Evolutionary conservation across 441 rosid genomes (phyloP), one percentile per base, ranked within the genome.

Genomic region (Macaranga tanarius): DNA sequence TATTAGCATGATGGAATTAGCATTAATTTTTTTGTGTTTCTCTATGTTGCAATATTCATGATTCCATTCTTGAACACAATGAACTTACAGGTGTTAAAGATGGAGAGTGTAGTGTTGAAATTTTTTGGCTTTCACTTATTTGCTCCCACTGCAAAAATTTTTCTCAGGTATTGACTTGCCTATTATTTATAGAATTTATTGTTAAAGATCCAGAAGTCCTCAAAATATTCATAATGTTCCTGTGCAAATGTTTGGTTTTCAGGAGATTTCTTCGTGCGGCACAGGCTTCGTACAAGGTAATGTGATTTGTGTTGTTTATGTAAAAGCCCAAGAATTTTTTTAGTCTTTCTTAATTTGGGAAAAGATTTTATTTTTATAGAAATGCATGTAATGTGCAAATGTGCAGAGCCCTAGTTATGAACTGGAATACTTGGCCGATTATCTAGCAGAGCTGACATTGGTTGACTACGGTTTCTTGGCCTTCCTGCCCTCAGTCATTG

Each of bases 241-340:
- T 75, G 45, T 79, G 51, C 64, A 62, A 38, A 70, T 28, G 75
- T 62, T 75, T 60, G 52, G 65, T 57, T 76, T 79, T 62, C 89
- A 92, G 97, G 90, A 90, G 97, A 79, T 92, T 86, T 71, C 73
- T 87, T 74, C 89, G 79, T 76, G 95, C 92, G 8, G 97, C 97
- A 72, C 91, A 87, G 83, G 86, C 89, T 44, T 85, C 89, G n/a
- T 81, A 71, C 67, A 78, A 85, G 92, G 97, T 92, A 74, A 65
- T 62, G 10, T 55, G 64, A 17, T 16, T 55, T 52, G 40, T 16
- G 66, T 70, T 58, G 62, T 25, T 34, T 15, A 62, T 57, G 31
- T 20, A 17, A 34, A 19, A 28, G 4, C 6, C 16, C 12, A 28
- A 52, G 31, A 28, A 38, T 11, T 55, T 75, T 42, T 23, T 13